phyloP scores from a whole-genome alignment of 75 land plant species.

The Selaginella tamariscina region DNA sequence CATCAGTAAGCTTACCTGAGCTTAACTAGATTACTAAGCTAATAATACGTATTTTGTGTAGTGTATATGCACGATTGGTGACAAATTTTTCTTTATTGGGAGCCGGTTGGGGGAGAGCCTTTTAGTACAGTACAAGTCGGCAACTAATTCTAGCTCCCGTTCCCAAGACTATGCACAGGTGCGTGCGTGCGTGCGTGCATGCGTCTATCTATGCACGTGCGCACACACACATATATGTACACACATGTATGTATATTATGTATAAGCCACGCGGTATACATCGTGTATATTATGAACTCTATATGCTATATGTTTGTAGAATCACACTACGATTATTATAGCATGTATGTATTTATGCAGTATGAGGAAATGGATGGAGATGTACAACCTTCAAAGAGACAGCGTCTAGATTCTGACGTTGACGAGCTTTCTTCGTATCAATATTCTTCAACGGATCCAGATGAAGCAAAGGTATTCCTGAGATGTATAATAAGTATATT shows the following conservation, averaged over 20 bases:
- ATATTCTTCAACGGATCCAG: conserved; percentile 50
- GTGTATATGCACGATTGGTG: conserved; percentile 79
- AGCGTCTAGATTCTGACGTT: conserved; percentile 47
- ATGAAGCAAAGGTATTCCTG: conserved; percentile 43
- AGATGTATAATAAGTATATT: background rate
- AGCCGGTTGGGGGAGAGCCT: conserved; percentile 95
- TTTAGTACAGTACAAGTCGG: conserved; percentile 75
- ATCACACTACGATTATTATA: background rate
- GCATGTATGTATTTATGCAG: conserved; percentile 18
- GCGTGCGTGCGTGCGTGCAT: no score
- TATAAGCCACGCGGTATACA: no score
- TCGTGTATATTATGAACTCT: no score
- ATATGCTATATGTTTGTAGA: background rate
- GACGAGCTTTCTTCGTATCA: conserved; percentile 81
- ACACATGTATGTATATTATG: no score
- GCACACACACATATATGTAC: no score
- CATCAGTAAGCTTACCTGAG: conserved; percentile 44
- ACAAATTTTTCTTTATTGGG: conserved; percentile 76
- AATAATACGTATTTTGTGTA: conserved; percentile 10
- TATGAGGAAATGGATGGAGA: conserved; percentile 74
- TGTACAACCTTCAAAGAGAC: conserved; percentile 51
- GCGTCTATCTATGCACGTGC: no score
- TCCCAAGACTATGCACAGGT: background rate
- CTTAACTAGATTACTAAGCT: background rate
- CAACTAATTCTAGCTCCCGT: background rate